Evolutionary conservation across 768 basidiomycete genomes (phyloP).

Genomic region (Lactifluus pinguis): DNA sequence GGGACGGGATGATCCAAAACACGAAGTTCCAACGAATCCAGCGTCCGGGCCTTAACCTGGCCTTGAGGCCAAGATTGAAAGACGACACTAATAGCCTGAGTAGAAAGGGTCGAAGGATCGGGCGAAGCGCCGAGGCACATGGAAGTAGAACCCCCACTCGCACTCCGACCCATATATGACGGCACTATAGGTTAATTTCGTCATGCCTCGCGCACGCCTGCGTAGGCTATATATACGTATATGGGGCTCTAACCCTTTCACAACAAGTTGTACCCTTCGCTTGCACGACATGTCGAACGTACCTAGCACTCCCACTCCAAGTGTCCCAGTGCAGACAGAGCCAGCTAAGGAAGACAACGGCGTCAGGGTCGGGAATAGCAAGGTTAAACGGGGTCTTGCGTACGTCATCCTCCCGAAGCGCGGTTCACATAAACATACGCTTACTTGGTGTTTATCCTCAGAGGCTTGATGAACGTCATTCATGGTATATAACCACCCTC

Average conservation of each 20-base stretch:
- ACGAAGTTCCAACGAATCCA: too few relatives aligned
- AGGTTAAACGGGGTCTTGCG: conserved; percentile 3
- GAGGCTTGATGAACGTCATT: neutral
- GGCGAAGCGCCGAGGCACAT: too few relatives aligned
- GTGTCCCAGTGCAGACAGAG: neutral
- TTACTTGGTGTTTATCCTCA: neutral
- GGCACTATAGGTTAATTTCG: neutral
- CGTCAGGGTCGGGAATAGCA: neutral
- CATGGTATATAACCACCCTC: neutral
- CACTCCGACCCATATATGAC: neutral
- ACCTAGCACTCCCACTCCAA: neutral
- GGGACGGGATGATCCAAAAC: too few relatives aligned
- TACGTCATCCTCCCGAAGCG: neutral
- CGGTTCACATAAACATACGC: neutral
- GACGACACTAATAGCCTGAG: too few relatives aligned
- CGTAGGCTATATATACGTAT: neutral
- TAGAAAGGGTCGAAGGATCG: too few relatives aligned
- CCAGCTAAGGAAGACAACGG: neutral
- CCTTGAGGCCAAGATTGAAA: too few relatives aligned
- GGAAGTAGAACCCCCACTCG: neutral
- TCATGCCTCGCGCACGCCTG: neutral
- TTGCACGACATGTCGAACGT: conserved; percentile 2
- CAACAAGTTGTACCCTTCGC: neutral
- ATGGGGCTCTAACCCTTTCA: neutral
- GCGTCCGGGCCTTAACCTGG: too few relatives aligned